Evolutionary conservation across 179 eudicot species (phyloP).

Genomic region (Patellifolia procumbens): DNA sequence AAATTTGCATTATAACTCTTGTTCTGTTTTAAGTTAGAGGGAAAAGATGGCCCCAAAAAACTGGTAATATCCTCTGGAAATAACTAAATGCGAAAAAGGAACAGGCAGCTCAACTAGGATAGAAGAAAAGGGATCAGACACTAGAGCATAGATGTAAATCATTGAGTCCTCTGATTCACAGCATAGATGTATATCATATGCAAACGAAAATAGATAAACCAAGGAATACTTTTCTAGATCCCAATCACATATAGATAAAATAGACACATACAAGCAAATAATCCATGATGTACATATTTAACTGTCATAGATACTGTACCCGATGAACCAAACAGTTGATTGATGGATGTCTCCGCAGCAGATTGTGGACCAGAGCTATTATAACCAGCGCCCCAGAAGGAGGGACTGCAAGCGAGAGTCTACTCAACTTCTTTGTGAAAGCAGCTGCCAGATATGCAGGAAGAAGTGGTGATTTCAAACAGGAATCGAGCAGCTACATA

Average conservation of each 20-base stretch:
- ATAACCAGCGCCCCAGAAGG: conserved; percentile 82
- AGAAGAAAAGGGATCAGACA: no score
- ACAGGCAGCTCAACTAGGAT: background rate
- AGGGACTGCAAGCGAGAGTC: conserved; percentile 80
- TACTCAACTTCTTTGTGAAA: conserved; percentile 91
- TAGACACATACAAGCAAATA: background rate
- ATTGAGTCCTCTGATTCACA: no score
- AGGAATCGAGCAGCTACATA: conserved; percentile 84
- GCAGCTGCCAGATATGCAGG: conserved; percentile 96
- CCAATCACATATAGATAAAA: background rate
- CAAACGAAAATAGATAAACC: background rate
- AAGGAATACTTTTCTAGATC: background rate
- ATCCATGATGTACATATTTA: background rate
- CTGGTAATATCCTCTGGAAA: background rate
- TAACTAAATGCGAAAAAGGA: background rate
- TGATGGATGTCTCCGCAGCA: conserved; percentile 85
- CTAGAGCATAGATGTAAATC: no score
- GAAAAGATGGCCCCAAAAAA: background rate
- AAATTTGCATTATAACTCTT: no score
- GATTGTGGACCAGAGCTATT: conserved; percentile 84
- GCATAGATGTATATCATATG: no score
- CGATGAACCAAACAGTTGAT: conserved; percentile 79
- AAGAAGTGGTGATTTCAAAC: conserved; percentile 89
- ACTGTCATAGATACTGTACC: conserved; percentile 40
- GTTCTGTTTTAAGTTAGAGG: no score